phyloP scores from a whole-genome alignment of 179 eudicot genomes.

The Spergularia azorica region DNA sequence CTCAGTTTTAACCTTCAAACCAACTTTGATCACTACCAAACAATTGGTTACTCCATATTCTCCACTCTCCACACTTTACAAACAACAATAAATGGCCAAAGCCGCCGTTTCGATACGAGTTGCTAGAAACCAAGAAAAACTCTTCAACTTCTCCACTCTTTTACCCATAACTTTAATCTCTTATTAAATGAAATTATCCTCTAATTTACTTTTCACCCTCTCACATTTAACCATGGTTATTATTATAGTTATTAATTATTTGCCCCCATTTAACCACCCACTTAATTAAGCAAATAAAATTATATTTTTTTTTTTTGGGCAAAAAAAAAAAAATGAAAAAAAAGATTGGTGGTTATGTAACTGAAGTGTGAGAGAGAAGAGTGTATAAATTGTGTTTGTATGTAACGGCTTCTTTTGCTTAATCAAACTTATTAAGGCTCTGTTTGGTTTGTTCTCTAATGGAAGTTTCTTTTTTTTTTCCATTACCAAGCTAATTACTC shows the following conservation, averaged over 20 bases:
- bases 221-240: neutral
- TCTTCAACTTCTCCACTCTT: slow-evolving; percentile 13
- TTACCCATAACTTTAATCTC: neutral
- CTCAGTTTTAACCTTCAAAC: too few species aligned
- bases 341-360: slow-evolving; percentile 44
- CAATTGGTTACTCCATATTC: too few species aligned
- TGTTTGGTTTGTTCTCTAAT: slow-evolving; percentile 10
- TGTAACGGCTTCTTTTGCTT: slow-evolving; percentile 25
- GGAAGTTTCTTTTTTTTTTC: neutral
- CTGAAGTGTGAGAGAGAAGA: slow-evolving; percentile 42
- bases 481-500: neutral
- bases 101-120: slow-evolving; percentile 5
- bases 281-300: neutral
- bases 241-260: neutral
- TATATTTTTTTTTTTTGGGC: slow-evolving; percentile 29
- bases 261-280: neutral
- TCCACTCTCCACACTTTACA: too few species aligned
- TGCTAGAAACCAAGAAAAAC: slow-evolving; percentile 5
- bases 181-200: neutral
- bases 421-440: neutral
- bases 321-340: slow-evolving; percentile 23
- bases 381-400: neutral
- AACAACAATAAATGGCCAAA: neutral
- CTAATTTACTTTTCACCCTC: neutral
- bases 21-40: too few species aligned